These are phyloP conservation scores for Iberis amara DNA, from an alignment of 441 rosid species.

Conservation along the genomic window DNA sequence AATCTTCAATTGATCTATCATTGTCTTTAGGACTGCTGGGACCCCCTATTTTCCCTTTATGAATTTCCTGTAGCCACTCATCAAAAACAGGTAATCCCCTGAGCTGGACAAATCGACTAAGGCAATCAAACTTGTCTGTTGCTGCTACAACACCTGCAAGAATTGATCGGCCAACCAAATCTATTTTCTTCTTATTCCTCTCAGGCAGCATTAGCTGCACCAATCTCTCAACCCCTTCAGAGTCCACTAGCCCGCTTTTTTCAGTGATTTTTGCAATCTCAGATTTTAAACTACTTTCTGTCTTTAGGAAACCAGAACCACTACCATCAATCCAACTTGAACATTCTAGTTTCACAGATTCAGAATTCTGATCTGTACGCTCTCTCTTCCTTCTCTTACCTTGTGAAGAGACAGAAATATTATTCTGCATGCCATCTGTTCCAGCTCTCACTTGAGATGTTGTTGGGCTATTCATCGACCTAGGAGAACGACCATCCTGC, in stretches of 20 bases:
- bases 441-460: constrained; percentile 51
- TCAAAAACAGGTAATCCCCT: constrained; percentile 84
- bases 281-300: constrained; percentile 52
- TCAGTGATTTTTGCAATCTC: constrained; percentile 78
- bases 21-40: constrained; percentile 34
- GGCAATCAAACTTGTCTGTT: constrained; percentile 82
- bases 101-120: constrained; percentile 70
- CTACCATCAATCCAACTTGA: constrained; percentile 53
- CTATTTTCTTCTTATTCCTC: constrained; percentile 64
- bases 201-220: constrained; percentile 70
- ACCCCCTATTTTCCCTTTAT: constrained; percentile 81
- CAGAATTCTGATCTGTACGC: constrained; percentile 67
- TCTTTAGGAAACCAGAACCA: constrained; percentile 45
- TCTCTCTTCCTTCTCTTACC: constrained; percentile 93
- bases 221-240: constrained; percentile 72
- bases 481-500: constrained; percentile 85
- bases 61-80: constrained; percentile 98
- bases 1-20: constrained; percentile 23
- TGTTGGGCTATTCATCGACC: constrained; percentile 66
- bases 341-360: constrained; percentile 72
- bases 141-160: constrained; percentile 78
- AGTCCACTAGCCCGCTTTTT: constrained; percentile 72
- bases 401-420: constrained; percentile 54
- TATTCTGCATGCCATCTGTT: constrained; percentile 48
- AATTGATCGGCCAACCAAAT: constrained; percentile 60